Evolutionary conservation across 306 rosid species (phyloP).

Genomic region (Dalbergia oliveri): DNA sequence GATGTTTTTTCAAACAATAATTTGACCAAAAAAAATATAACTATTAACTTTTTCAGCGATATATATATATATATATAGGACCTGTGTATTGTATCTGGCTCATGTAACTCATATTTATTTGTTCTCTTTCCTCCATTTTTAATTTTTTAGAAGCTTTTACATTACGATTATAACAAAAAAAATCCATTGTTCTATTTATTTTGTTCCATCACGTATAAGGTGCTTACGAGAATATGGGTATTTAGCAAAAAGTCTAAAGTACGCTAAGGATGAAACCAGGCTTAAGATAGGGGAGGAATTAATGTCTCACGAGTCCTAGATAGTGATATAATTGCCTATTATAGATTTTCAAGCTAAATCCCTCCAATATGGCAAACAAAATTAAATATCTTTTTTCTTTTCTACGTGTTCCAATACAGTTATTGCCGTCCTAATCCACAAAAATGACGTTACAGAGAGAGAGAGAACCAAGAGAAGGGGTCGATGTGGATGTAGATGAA

Average conservation of each 20-base stretch:
- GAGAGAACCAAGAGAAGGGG: background rate
- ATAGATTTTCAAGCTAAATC: background rate
- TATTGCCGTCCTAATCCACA: background rate
- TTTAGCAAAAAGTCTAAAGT: background rate
- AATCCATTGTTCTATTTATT: too few relatives aligned
- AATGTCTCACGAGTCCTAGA: background rate
- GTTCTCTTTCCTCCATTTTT: too few relatives aligned
- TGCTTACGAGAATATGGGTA: background rate
- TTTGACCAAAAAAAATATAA: too few relatives aligned
- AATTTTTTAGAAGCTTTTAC: too few relatives aligned
- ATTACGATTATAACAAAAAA: too few relatives aligned
- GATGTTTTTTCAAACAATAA: too few relatives aligned
- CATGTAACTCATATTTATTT: too few relatives aligned
- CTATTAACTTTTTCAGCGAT: too few relatives aligned
- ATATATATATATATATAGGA: too few relatives aligned
- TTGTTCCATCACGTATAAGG: background rate
- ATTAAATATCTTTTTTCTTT: background rate
- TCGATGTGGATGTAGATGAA: background rate
- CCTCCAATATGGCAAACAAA: background rate
- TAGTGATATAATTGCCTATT: background rate
- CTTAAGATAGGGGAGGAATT: background rate
- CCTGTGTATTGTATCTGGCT: too few relatives aligned
- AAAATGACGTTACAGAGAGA: background rate
- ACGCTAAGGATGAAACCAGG: background rate
- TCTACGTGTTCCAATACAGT: background rate